Conservation (phyloP, 139 green algal species). For the Auxenochlorella pyrenoidosa region DNA sequence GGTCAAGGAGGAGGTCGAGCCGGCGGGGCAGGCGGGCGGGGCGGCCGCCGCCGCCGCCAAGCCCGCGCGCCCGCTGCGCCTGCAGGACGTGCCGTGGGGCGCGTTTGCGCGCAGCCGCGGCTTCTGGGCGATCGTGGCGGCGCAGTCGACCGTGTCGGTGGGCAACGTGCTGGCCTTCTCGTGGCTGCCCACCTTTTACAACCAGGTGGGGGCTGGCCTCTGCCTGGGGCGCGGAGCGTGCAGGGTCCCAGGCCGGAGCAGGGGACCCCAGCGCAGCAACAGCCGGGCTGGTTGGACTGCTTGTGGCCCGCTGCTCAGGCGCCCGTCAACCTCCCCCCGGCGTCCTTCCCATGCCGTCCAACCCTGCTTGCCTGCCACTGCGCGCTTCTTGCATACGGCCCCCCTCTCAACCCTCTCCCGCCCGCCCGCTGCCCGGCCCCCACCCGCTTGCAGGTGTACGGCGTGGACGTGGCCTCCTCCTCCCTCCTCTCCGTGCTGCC, state of each 20-base stretch:
- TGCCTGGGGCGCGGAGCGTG: too few relatives aligned
- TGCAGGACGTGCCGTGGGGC: conserved; percentile 66
- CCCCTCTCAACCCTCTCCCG: too few relatives aligned
- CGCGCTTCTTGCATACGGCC: too few relatives aligned
- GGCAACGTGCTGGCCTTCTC: conserved; percentile 1
- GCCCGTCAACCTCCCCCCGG: too few relatives aligned
- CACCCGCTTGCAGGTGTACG: conserved; percentile 42
- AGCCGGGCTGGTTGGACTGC: too few relatives aligned
- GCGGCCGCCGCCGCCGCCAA: neutral
- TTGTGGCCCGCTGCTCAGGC: too few relatives aligned
- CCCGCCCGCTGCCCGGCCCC: too few relatives aligned
- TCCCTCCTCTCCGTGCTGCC: conserved; percentile 72
- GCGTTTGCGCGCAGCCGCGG: conserved; percentile 57
- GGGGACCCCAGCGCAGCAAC: too few relatives aligned
- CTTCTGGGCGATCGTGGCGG: conserved; percentile 60
- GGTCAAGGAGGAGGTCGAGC: conserved; percentile 11
- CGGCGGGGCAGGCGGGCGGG: neutral
- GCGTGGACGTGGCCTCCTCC: conserved; percentile 65
- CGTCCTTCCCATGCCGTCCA: too few relatives aligned
- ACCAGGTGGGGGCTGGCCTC: conserved; percentile 15
- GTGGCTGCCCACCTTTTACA: conserved; percentile 84
- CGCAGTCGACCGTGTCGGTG: conserved; percentile 54
- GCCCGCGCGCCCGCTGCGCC: neutral
- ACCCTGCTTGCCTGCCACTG: too few relatives aligned
- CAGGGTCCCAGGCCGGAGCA: too few relatives aligned